Evolutionary conservation across 805 yeast genomes (phyloP), one percentile per base, ranked within the genome.

Genomic region (Lachancea cidri): DNA sequence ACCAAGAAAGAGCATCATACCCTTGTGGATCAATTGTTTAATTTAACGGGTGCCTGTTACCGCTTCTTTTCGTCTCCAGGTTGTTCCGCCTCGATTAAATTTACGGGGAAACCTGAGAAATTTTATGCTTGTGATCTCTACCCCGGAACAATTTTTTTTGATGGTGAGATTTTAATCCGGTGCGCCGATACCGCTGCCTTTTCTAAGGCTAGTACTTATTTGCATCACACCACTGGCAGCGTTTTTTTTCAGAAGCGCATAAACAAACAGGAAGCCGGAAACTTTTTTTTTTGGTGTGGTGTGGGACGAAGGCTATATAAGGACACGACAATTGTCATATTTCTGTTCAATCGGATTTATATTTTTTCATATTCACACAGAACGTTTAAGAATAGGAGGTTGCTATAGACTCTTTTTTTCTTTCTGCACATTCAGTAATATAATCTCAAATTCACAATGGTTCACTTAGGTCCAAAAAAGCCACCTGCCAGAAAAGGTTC

Each of bases 401-500:
- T 11, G n/a, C 11, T 22, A 7, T 29, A 29, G n/a, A 8, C n/a
- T 15, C 6, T 14, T 29, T 14, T 29, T 13, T 14, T 29, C 16
- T 13, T 29, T 29, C 32, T 29, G 16, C 16, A 27, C 31, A 35
- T 66, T 45, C 27, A 22, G 7, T 22, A 22, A 22, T 11, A 22
- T 7, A 7, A 11, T 7, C 27, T 22, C 11, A 22, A 7, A 7
- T 22, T 22, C 11, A 7, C 7, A 53, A 84, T 84, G 94, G 94
- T 84, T 64, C 86, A 79, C 65, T 73, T 84, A 58, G 94, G 93
- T 60, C 91, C 94, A 47, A 81, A 83, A 62, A 76, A 76, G 53
- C 93, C 93, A 41, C 89, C 85, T 48, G 76, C 78, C 61, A 82
- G 93, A 70, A 83, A 72, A 69, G 82, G 81, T 35, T 73, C 81